Base-by-base conservation (phyloP, 2,329 filamentous ascomycete genomes). In the Penicillium sp. region DNA sequence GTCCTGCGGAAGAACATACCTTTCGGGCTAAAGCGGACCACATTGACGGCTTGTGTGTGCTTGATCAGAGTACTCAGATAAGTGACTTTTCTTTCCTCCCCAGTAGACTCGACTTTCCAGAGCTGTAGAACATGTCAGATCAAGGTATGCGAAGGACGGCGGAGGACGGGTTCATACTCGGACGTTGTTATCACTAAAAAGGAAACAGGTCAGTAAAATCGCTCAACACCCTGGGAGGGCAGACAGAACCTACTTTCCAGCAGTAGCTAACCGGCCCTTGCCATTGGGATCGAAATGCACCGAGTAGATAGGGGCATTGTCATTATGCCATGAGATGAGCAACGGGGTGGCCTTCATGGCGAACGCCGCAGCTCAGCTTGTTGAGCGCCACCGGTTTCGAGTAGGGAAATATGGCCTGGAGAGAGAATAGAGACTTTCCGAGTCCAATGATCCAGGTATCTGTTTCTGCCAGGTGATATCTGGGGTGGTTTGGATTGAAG, bases 311-410 rank as follows among this genome's bases (percentile, higher is more conserved):
- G 94, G 94, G 68, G 90, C 87, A 78, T 95, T 96, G 72, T 96
- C 90, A 76, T 97, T 90, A 78, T 99, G 95, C 94, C 94, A 99
- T 81, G 95, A 91, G 78, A 99, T 93, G 72, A 97, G 93, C 66
- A 99, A 84, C 67, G 94, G 93, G 71, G 91, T 88, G 72, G 92
- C 92, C 84, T 96, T 97, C 94, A 99, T 99, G 73, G 75, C 71
- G 70, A 63, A 58, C 62, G 63, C 60, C 61, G 57, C 59, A 68
- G 66, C 67, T 68, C 69, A 64, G 62, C 57, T 52, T 61, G 57
- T 43, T 51, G 35, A 57, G 18, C 22, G 26, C 50, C 55, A 48
- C 58, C 35, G 31, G 37, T 22, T 56, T 34, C 42, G 7, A 50
- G 32, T 37, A 26, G n/a, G 43, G 10, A 45, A 29, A 51, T 44